These are phyloP conservation scores for Ophiocordyceps camponoti-leonardi DNA, from an alignment of 2,329 filamentous ascomycete genomes.

Conservation along the genomic window DNA sequence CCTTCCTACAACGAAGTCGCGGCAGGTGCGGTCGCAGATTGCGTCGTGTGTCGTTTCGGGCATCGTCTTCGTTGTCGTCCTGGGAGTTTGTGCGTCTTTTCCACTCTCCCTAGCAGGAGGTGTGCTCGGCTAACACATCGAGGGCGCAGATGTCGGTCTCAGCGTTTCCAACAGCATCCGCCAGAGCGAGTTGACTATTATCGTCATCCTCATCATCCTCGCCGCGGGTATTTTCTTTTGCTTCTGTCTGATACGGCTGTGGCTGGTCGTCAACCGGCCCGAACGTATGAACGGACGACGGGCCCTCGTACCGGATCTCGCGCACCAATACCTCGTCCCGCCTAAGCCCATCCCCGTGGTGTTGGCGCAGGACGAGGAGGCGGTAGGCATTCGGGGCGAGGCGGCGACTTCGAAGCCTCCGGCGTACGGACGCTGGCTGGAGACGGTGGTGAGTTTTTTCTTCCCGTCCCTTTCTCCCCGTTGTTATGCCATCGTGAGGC, in stretches of 20 bases:
- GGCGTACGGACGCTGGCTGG: slow-evolving; percentile 72
- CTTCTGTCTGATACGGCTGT: slow-evolving; percentile 59
- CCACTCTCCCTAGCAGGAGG: background rate
- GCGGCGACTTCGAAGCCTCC: slow-evolving; percentile 49
- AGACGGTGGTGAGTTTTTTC: slow-evolving; percentile 53
- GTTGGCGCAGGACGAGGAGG: slow-evolving; percentile 58
- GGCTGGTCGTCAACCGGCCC: slow-evolving; percentile 43
- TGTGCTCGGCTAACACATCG: background rate
- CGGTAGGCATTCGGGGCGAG: slow-evolving; percentile 36
- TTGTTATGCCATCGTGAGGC: background rate
- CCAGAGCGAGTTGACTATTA: slow-evolving; percentile 57
- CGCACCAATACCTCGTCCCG: slow-evolving; percentile 53
- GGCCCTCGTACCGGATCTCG: slow-evolving; percentile 21
- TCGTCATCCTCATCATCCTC: slow-evolving; percentile 64
- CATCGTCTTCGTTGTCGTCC: slow-evolving; percentile 36
- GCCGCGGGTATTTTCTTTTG: slow-evolving; percentile 63
- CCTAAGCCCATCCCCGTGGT: slow-evolving; percentile 59
- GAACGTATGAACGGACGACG: slow-evolving; percentile 10
- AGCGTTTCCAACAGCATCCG: slow-evolving; percentile 46
- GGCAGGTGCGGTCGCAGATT: slow-evolving; percentile 34
- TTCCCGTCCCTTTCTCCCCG: background rate
- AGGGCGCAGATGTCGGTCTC: slow-evolving; percentile 48
- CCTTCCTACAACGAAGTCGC: slow-evolving; percentile 37
- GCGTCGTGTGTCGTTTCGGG: slow-evolving; percentile 49
- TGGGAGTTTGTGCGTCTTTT: slow-evolving; percentile 44